Conservation (phyloP, 2,329 filamentous ascomycete genomes). For the Pyrenochaeta sp. region DNA sequence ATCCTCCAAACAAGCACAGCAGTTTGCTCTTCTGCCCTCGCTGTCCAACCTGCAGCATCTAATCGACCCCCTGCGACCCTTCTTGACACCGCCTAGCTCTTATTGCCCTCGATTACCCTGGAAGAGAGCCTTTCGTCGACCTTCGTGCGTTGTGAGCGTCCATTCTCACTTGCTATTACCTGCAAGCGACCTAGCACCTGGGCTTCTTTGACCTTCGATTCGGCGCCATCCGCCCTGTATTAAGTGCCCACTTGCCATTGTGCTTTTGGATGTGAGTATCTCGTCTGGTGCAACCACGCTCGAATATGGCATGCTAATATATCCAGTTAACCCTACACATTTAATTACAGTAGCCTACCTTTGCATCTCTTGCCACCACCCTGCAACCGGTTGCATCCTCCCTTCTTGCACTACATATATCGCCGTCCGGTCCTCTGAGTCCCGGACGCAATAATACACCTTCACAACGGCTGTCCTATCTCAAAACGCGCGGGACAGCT, state of each 20-base stretch:
- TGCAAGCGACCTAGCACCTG: constrained; percentile 26
- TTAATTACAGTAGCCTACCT: constrained; percentile 42
- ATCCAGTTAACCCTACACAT: constrained; percentile 32
- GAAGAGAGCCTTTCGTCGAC: constrained; percentile 18
- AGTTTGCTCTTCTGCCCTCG: constrained; percentile 30
- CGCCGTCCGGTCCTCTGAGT: constrained; percentile 50
- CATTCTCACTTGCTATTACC: constrained; percentile 21
- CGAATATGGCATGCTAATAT: constrained; percentile 17
- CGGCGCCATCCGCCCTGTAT: constrained; percentile 32
- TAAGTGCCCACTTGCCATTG: constrained; percentile 36
- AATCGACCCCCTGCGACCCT: constrained; percentile 35
- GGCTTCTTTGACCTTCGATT: constrained; percentile 37
- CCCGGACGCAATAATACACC: constrained; percentile 65
- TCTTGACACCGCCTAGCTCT: constrained; percentile 23
- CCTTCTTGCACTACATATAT: constrained; percentile 48
- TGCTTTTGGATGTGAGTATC: constrained; percentile 37
- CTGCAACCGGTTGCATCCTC: constrained; percentile 38
- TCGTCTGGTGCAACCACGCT: neutral
- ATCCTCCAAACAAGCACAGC: constrained; percentile 40
- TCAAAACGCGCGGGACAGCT: constrained; percentile 79
- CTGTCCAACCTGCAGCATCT: constrained; percentile 25
- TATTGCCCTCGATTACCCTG: constrained; percentile 20
- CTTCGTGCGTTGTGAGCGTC: constrained; percentile 20
- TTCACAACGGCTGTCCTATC: constrained; percentile 84
- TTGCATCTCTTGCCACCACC: constrained; percentile 28